phyloP scores from a whole-genome alignment of 768 basidiomycete species.

The Rossbeevera mucosa region DNA sequence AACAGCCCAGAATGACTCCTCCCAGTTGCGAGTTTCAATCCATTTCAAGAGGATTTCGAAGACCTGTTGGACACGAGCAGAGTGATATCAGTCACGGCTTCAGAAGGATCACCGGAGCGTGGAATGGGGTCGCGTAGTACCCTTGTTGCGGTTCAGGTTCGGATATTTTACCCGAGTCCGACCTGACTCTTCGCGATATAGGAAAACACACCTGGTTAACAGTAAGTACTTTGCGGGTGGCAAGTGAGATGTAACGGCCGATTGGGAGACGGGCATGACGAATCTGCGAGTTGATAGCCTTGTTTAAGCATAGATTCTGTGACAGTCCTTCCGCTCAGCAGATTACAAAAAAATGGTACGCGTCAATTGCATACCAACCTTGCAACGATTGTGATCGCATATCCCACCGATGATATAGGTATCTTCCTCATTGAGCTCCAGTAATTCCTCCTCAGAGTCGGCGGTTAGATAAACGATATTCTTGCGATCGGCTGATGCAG shows the following conservation, averaged over 20 bases:
- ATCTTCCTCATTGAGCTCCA: slow-evolving; percentile 76
- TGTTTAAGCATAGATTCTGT: slow-evolving; percentile 86
- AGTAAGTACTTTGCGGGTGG: slow-evolving; percentile 92
- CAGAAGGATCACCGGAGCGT: background rate
- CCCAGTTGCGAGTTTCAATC: slow-evolving; percentile 85
- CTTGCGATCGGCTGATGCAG: slow-evolving; percentile 33
- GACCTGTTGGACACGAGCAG: slow-evolving; percentile 36
- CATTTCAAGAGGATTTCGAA: slow-evolving; percentile 90
- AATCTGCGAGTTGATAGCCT: slow-evolving; percentile 69
- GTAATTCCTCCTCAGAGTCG: slow-evolving; percentile 82
- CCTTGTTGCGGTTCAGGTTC: background rate
- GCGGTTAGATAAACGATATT: slow-evolving; percentile 90
- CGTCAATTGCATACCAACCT: slow-evolving; percentile 42
- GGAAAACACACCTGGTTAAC: slow-evolving; percentile 72
- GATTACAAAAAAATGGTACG: slow-evolving; percentile 1
- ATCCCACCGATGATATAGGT: slow-evolving; percentile 96
- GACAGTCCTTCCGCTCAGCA: slow-evolving; percentile 15
- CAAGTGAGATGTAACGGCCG: slow-evolving; percentile 80
- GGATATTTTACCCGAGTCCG: background rate
- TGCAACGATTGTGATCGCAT: slow-evolving; percentile 94
- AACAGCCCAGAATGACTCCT: slow-evolving; percentile 78
- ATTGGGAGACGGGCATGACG: slow-evolving; percentile 91
- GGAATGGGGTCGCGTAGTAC: background rate
- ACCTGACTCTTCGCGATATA: slow-evolving; percentile 1
- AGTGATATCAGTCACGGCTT: background rate